Evolutionary conservation across 805 yeast species (phyloP).

Genomic region (Citeromyces matritensis): DNA sequence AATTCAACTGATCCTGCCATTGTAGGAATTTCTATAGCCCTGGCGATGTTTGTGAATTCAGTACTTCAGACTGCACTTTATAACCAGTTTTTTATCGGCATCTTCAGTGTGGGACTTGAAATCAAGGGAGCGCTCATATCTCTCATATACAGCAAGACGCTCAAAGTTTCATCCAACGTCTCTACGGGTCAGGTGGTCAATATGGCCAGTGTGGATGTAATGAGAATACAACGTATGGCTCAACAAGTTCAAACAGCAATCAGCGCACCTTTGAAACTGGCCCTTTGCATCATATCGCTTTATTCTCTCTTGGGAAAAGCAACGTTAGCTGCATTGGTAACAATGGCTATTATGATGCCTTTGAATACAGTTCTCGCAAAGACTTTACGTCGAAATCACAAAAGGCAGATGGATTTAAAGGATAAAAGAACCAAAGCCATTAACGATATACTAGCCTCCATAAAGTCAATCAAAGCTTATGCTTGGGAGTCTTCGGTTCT

Average conservation of each 20-base stretch:
- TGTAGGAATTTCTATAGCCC: constrained; percentile 61
- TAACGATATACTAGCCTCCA: constrained; percentile 78
- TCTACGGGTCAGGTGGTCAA: constrained; percentile 91
- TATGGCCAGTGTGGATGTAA: constrained; percentile 88
- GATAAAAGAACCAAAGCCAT: constrained; percentile 87
- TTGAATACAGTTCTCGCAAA: constrained; percentile 57
- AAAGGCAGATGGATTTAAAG: constrained; percentile 75
- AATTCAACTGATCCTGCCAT: constrained; percentile 50
- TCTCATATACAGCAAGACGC: constrained; percentile 50
- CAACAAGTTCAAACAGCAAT: constrained; percentile 70
- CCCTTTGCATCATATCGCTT: constrained; percentile 59
- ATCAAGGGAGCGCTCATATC: constrained; percentile 58
- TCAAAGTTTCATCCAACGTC: constrained; percentile 50
- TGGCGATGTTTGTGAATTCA: constrained; percentile 62
- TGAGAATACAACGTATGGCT: constrained; percentile 70
- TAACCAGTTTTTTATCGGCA: constrained; percentile 68
- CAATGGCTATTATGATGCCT: constrained; percentile 70
- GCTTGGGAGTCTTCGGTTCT: constrained; percentile 92
- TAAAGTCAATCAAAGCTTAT: constrained; percentile 83
- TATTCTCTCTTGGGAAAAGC: constrained; percentile 65
- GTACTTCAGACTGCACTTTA: constrained; percentile 63
- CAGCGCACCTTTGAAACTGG: constrained; percentile 89
- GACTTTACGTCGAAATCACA: constrained; percentile 59
- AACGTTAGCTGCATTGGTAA: constrained; percentile 93
- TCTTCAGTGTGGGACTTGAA: constrained; percentile 65